Percentiles rank a stretch among this genome's conserved stretches.
Evolutionary conservation across 805 yeast species (phyloP).

Genomic region (Zygosaccharomyces bailii): DNA sequence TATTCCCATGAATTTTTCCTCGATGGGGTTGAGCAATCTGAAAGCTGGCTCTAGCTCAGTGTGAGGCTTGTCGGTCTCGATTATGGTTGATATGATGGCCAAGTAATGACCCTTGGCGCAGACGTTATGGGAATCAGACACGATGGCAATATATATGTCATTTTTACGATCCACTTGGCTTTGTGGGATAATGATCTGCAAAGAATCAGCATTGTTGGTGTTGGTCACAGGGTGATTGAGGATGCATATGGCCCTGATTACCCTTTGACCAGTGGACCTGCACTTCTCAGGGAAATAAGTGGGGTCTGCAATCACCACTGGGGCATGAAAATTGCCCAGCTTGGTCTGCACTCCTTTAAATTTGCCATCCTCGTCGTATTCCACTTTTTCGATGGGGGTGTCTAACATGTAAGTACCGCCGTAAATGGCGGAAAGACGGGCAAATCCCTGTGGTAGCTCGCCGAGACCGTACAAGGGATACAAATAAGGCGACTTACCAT

Average conservation of each 20-base stretch:
- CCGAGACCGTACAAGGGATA: constrained; percentile 97
- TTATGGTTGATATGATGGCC: constrained; percentile 90
- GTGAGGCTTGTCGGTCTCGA: constrained; percentile 91
- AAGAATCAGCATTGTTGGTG: constrained; percentile 78
- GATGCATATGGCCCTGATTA: constrained; percentile 61
- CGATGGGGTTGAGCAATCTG: constrained; percentile 73
- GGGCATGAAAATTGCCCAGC: constrained; percentile 88
- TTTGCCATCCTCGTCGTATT: constrained; percentile 66
- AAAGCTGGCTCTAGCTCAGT: constrained; percentile 91
- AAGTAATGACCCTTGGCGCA: constrained; percentile 83
- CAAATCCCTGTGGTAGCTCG: constrained; percentile 98
- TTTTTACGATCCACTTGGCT: constrained; percentile 89
- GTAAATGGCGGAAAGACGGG: constrained; percentile 91
- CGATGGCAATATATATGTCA: constrained; percentile 90
- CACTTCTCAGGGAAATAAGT: constrained; percentile 80
- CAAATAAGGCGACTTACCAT: constrained; percentile 93
- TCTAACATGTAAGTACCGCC: constrained; percentile 99
- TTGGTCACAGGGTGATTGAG: constrained; percentile 85
- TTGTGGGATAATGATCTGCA: constrained; percentile 94
- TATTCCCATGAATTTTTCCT: constrained; percentile 89
- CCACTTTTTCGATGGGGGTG: constrained; percentile 88
- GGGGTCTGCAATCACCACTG: constrained; percentile 94
- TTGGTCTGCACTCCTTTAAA: constrained; percentile 87
- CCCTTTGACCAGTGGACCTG: constrained; percentile 37
- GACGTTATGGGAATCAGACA: constrained; percentile 87